phyloP scores from a whole-genome alignment of 192 early-diverging fungal species.

The Umbelopsis vinacea region DNA sequence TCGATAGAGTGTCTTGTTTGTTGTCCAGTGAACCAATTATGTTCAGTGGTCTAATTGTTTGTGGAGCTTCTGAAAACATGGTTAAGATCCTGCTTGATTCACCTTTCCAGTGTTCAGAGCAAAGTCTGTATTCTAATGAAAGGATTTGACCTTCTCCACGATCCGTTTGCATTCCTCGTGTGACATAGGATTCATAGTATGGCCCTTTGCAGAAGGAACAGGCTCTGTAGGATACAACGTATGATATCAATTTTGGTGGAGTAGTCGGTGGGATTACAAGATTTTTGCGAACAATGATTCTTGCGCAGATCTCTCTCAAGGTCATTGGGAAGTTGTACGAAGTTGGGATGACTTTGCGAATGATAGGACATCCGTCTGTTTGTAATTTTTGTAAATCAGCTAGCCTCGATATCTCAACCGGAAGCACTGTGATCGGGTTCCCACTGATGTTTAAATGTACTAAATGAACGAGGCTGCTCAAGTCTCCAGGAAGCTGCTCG shows the following conservation, averaged over 20 bases:
- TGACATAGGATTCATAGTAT: slow-evolving; percentile 69
- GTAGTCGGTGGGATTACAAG: slow-evolving; percentile 57
- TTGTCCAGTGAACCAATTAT: background rate
- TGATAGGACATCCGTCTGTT: slow-evolving; percentile 59
- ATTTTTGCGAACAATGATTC: slow-evolving; percentile 71
- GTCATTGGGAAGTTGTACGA: slow-evolving; percentile 57
- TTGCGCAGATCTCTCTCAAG: slow-evolving; percentile 76
- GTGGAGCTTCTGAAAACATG: slow-evolving; percentile 49
- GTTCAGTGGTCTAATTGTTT: background rate
- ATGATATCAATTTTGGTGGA: slow-evolving; percentile 60
- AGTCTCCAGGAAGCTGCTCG: slow-evolving; percentile 61
- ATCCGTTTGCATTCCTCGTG: slow-evolving; percentile 68
- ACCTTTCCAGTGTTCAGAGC: slow-evolving; percentile 71
- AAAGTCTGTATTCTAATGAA: slow-evolving; percentile 73
- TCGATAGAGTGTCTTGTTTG: background rate
- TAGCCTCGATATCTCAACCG: slow-evolving; percentile 73
- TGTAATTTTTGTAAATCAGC: slow-evolving; percentile 66
- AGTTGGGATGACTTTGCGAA: slow-evolving; percentile 38
- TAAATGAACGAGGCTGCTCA: slow-evolving; percentile 64
- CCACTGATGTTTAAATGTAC: slow-evolving; percentile 66
- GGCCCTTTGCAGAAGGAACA: slow-evolving; percentile 85
- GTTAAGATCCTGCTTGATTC: slow-evolving; percentile 64
- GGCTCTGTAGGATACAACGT: slow-evolving; percentile 58
- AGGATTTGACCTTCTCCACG: slow-evolving; percentile 53
- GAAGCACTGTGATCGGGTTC: slow-evolving; percentile 72